Conservation (phyloP, 495 filamentous ascomycete species). For the Hypoxylon subgilvum region DNA sequence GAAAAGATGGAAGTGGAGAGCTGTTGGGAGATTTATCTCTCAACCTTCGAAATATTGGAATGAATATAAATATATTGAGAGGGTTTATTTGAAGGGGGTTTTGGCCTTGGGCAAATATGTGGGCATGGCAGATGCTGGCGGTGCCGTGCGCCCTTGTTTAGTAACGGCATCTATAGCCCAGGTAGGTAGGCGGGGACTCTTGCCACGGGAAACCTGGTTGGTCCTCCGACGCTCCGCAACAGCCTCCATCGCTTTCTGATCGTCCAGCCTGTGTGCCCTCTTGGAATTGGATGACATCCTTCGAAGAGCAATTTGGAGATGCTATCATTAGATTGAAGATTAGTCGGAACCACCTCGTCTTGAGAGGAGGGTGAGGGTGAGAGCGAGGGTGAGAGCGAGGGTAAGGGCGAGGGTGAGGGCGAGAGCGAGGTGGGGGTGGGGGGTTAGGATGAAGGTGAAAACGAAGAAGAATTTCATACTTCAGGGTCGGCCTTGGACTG, state of each 20-base stretch:
- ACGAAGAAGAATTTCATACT: conserved; percentile 25
- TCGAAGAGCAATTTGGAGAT: conserved; percentile 23
- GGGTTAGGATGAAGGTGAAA: no score
- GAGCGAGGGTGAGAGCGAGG: no score
- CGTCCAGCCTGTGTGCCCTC: conserved; percentile 28
- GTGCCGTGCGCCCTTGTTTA: conserved; percentile 22
- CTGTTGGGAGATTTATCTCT: not conserved
- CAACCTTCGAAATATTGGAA: no score
- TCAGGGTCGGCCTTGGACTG: conserved; percentile 16
- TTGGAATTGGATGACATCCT: conserved; percentile 14
- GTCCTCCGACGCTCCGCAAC: conserved; percentile 34
- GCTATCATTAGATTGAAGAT: no score
- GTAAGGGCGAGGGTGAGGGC: no score
- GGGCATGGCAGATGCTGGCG: conserved; percentile 15
- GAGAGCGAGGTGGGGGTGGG: no score
- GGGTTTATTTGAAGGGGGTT: conserved; percentile 18
- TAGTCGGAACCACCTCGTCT: no score
- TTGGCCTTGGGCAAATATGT: conserved; percentile 18
- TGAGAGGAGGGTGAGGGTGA: no score
- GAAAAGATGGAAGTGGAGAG: not conserved
- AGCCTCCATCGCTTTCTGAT: conserved; percentile 32
- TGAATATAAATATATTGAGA: not conserved
- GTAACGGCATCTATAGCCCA: conserved; percentile 36
- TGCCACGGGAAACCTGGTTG: conserved; percentile 18
- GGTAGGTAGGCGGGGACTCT: conserved; percentile 32